A percentile compares a stretch with the other conserved stretches of the same genome.
phyloP scores from a whole-genome alignment of 306 rosid species.

The Ochetophila trinervis region DNA sequence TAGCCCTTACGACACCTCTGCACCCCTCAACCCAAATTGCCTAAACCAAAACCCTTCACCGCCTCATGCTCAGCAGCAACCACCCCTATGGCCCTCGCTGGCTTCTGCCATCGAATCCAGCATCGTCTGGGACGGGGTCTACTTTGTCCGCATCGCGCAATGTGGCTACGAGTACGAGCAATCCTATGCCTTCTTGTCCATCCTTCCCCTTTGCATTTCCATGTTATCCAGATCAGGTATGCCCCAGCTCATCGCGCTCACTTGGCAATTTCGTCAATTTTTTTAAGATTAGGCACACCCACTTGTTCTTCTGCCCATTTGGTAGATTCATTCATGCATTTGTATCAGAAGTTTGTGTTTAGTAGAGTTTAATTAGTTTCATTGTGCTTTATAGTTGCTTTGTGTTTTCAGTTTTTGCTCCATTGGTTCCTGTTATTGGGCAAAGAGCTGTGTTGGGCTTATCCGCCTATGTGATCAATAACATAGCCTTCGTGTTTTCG shows the following conservation, averaged over 20 bases:
- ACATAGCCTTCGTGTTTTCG: slow-evolving; percentile 60
- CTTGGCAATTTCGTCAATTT: background rate
- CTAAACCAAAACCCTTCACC: slow-evolving; percentile 14
- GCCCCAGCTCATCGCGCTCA: background rate
- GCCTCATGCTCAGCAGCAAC: background rate
- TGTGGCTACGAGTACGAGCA: slow-evolving; percentile 97
- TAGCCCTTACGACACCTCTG: slow-evolving; percentile 87
- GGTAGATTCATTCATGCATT: too few relatives aligned
- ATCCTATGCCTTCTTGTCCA: slow-evolving; percentile 77
- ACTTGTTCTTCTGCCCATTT: background rate
- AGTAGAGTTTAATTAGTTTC: background rate
- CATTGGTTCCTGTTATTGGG: slow-evolving; percentile 44
- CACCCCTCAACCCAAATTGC: slow-evolving; percentile 57
- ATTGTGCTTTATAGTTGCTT: background rate
- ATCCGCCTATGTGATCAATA: slow-evolving; percentile 63
- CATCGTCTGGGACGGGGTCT: slow-evolving; percentile 87
- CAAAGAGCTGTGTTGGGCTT: slow-evolving; percentile 58
- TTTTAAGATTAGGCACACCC: background rate
- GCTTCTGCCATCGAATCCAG: slow-evolving; percentile 57
- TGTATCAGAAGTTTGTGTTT: background rate
- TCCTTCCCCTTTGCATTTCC: slow-evolving; percentile 64
- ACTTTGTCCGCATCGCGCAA: slow-evolving; percentile 61
- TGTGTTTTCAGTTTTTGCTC: slow-evolving; percentile 42
- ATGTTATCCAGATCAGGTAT: slow-evolving; percentile 47
- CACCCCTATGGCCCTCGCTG: slow-evolving; percentile 31